These are phyloP conservation scores for Eucalyptus shirleyi DNA, from an alignment of 345 rosid genomes.

Conservation along the genomic window DNA sequence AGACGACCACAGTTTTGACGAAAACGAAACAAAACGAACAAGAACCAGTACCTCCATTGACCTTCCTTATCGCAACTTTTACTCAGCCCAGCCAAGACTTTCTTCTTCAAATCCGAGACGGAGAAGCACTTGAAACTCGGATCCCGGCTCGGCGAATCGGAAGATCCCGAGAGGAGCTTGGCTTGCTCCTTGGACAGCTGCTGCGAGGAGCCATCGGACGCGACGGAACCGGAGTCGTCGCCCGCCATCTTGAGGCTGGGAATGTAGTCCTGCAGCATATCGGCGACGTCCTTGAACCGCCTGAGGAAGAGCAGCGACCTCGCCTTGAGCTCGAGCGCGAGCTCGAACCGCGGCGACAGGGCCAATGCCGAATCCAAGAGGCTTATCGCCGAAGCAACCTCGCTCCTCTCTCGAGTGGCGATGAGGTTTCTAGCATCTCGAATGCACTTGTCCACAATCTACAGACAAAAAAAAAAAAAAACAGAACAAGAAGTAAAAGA, in stretches of 20 bases:
- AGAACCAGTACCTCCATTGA: slow-evolving; percentile 67
- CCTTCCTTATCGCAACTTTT: slow-evolving; percentile 71
- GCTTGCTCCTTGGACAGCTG: slow-evolving; percentile 37
- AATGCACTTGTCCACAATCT: slow-evolving; percentile 71
- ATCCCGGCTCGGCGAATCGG: slow-evolving; percentile 20
- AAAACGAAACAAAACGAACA: neutral
- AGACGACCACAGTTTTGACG: neutral
- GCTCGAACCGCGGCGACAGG: slow-evolving; percentile 64
- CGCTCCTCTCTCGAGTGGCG: slow-evolving; percentile 48
- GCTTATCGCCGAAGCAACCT: slow-evolving; percentile 49
- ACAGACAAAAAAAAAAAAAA: neutral
- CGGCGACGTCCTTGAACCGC: slow-evolving; percentile 62
- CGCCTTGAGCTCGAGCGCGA: slow-evolving; percentile 73
- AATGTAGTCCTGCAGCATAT: slow-evolving; percentile 83
- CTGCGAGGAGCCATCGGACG: slow-evolving; percentile 40
- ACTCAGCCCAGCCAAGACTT: slow-evolving; percentile 73
- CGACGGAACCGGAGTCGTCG: slow-evolving; percentile 43
- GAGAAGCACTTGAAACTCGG: slow-evolving; percentile 78
- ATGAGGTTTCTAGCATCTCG: slow-evolving; percentile 63
- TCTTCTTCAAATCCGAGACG: slow-evolving; percentile 81
- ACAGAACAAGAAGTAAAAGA: neutral
- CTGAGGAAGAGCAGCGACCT: slow-evolving; percentile 54
- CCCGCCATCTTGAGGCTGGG: slow-evolving; percentile 53
- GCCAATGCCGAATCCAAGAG: slow-evolving; percentile 74
- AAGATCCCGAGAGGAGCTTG: slow-evolving; percentile 35